These are phyloP conservation scores for Xylariaceae sp. DNA, from an alignment of 2,329 filamentous ascomycete genomes.

Conservation along the genomic window DNA sequence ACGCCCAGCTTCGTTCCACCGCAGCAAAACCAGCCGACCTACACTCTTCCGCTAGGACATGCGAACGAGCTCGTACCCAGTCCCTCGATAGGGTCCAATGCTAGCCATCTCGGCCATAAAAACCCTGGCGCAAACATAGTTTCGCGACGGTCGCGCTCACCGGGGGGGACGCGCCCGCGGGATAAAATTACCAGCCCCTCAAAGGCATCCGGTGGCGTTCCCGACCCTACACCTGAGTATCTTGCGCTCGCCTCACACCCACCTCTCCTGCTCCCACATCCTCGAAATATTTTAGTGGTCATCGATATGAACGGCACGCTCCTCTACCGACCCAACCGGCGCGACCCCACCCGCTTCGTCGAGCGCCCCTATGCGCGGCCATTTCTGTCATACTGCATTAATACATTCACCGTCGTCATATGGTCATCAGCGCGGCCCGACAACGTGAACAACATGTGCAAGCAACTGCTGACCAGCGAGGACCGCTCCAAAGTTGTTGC, in stretches of 20 bases:
- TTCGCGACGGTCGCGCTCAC: not conserved
- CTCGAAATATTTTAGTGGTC: constrained; percentile 76
- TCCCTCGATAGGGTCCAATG: not conserved
- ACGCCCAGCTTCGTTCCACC: not conserved
- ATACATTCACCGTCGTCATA: constrained; percentile 79
- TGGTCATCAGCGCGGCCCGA: constrained; percentile 84
- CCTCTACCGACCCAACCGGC: constrained; percentile 68
- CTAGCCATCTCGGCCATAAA: not conserved
- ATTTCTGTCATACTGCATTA: constrained; percentile 78
- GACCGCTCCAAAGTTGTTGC: constrained; percentile 66
- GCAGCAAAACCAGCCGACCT: not conserved
- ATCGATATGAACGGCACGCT: constrained; percentile 95
- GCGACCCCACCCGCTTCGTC: constrained; percentile 59
- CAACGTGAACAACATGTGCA: constrained; percentile 74
- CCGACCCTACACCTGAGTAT: constrained; percentile 66
- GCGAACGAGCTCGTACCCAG: not conserved
- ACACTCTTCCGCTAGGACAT: not conserved
- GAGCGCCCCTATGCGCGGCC: constrained; percentile 68
- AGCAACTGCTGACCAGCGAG: constrained; percentile 62
- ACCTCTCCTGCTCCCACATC: constrained; percentile 49
- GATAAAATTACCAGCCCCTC: constrained; percentile 32
- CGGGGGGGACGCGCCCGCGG: not conserved
- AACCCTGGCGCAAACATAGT: not conserved
- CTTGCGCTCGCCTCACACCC: constrained; percentile 57
- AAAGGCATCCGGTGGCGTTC: constrained; percentile 60